Evolutionary conservation across 2,329 filamentous ascomycete species (phyloP).

Genomic region (Paecilomyces variotii): DNA sequence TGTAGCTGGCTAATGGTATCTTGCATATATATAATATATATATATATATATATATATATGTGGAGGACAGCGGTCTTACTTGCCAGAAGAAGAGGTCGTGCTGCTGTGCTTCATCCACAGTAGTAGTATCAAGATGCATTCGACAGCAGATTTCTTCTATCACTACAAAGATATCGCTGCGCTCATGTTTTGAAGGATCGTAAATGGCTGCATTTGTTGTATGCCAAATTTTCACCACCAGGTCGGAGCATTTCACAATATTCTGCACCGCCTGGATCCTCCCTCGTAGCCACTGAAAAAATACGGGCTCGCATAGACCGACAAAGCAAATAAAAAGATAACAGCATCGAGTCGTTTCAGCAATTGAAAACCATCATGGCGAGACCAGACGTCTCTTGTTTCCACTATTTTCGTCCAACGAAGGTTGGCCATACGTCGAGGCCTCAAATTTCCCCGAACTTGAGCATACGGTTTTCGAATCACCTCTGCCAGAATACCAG

Average conservation of each 20-base stretch:
- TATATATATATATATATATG: not conserved
- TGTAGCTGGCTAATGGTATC: not conserved
- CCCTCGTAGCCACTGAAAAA: not conserved
- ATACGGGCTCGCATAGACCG: not conserved
- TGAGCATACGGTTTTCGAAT: not conserved
- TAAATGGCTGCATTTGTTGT: not conserved
- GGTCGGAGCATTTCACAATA: constrained; percentile 45
- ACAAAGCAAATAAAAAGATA: not conserved
- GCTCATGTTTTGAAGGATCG: not conserved
- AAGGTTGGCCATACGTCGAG: not conserved
- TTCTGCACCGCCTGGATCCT: constrained; percentile 32
- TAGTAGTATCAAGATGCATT: not conserved
- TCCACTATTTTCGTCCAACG: not conserved
- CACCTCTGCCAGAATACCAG: not conserved
- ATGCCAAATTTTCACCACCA: constrained; percentile 1
- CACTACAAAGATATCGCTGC: not conserved
- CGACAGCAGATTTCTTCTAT: not conserved
- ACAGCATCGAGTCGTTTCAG: not conserved
- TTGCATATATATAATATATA: not conserved
- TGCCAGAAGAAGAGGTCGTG: not conserved
- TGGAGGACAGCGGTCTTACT: not conserved
- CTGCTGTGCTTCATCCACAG: not conserved
- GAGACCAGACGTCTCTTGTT: not conserved
- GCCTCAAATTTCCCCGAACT: not conserved
- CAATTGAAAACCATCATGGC: constrained; percentile 1